These are phyloP conservation scores for Rhizophagus sp. DNA, from an alignment of 192 early-diverging fungal species.

Conservation along the genomic window DNA sequence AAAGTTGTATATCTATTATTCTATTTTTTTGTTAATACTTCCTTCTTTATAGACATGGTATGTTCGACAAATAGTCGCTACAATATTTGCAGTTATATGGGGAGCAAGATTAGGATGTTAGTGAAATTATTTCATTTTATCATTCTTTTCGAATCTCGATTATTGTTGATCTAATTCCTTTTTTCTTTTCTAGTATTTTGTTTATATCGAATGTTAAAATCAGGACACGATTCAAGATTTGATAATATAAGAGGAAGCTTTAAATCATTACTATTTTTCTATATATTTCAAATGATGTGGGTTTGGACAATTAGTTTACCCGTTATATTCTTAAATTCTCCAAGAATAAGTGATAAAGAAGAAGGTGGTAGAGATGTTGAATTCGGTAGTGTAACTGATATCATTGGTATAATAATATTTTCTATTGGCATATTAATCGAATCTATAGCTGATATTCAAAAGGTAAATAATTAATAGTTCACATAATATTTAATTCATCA, in stretches of 20 bases:
- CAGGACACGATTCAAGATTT: conserved; percentile 29
- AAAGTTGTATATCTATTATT: neutral
- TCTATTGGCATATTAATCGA: conserved; percentile 20
- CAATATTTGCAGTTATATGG: conserved; percentile 17
- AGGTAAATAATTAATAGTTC: neutral
- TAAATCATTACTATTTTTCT: conserved; percentile 14
- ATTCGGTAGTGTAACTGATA: conserved; percentile 21
- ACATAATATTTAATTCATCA: neutral
- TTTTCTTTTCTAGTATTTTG: conserved; percentile 14
- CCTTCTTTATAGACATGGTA: conserved; percentile 16
- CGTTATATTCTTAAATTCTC: conserved; percentile 26
- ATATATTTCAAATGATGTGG: conserved; percentile 31
- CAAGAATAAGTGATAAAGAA: conserved; percentile 11
- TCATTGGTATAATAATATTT: conserved; percentile 26
- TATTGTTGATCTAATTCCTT: neutral
- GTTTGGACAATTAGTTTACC: conserved; percentile 31
- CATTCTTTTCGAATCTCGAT: neutral
- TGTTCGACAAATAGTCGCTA: conserved; percentile 26
- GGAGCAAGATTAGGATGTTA: conserved; percentile 21
- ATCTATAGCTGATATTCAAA: conserved; percentile 15
- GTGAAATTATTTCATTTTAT: neutral
- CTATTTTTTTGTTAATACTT: neutral
- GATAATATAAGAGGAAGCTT: conserved; percentile 22
- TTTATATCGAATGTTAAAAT: conserved; percentile 28
- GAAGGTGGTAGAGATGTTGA: neutral